Conservation (phyloP, 495 filamentous ascomycete species). For the Penicillium malachiteum region DNA sequence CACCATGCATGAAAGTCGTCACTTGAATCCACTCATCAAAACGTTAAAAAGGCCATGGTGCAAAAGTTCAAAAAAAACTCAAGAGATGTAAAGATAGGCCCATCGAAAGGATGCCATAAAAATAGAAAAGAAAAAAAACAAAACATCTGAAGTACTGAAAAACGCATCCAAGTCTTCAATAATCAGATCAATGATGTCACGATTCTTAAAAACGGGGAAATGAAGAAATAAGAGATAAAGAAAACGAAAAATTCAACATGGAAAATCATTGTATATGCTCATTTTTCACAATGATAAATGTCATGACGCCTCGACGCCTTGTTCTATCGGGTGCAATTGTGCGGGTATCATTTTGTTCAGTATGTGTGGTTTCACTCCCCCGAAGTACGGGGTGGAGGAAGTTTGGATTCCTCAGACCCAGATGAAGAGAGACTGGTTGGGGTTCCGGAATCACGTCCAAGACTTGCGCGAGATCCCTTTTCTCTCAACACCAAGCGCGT, state of each 20-base stretch:
- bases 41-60: background rate
- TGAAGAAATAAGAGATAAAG: conserved; percentile 2
- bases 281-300: conserved; percentile 2
- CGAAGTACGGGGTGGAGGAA: conserved; percentile 2
- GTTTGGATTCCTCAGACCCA: conserved; percentile 32
- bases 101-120: too few relatives aligned
- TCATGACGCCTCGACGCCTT: conserved; percentile 17
- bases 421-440: conserved; percentile 39
- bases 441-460: conserved; percentile 33
- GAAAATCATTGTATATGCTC: background rate
- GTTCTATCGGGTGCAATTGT: conserved; percentile 17
- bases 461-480: conserved; percentile 31
- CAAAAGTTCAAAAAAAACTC: background rate
- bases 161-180: too few relatives aligned
- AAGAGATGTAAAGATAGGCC: too few relatives aligned
- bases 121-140: too few relatives aligned
- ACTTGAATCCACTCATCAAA: background rate
- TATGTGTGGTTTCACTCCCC: background rate
- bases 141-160: too few relatives aligned
- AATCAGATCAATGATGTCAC: too few relatives aligned
- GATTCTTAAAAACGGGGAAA: background rate
- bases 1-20: conserved; percentile 1
- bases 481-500: conserved; percentile 38
- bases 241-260: conserved; percentile 3
- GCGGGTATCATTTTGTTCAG: conserved; percentile 28